Evolutionary conservation across 257 asterid species (phyloP).

Genomic region (Galeopsis tetrahit): DNA sequence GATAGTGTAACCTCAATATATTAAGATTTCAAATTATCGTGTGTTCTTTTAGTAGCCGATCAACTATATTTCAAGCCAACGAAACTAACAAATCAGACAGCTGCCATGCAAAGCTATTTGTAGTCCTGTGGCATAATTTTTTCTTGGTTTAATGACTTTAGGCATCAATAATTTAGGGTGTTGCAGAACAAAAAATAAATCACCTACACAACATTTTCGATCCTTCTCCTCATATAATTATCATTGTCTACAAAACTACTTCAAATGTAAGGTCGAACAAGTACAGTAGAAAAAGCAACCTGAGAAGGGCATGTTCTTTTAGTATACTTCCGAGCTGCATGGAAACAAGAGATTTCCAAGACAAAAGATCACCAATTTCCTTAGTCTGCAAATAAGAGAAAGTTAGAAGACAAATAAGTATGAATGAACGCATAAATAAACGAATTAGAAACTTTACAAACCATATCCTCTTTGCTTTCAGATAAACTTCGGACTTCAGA

Average conservation of each 20-base stretch:
- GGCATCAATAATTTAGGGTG: not conserved
- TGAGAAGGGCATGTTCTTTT: slow-evolving; percentile 69
- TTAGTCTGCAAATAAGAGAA: slow-evolving; percentile 53
- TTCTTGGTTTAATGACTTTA: not conserved
- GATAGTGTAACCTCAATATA: not conserved
- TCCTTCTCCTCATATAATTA: not conserved
- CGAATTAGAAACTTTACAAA: slow-evolving; percentile 37
- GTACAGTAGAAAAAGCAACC: slow-evolving; percentile 43
- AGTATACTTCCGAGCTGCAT: slow-evolving; percentile 62
- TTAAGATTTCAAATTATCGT: not conserved
- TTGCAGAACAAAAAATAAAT: not conserved
- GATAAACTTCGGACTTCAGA: slow-evolving; percentile 63
- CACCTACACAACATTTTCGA: not conserved
- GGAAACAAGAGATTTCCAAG: slow-evolving; percentile 86
- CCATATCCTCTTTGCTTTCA: slow-evolving; percentile 74
- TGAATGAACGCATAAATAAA: not conserved
- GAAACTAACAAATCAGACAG: not conserved
- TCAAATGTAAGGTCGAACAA: too few relatives aligned
- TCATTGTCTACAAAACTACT: not conserved
- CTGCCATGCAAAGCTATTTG: not conserved
- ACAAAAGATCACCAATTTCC: slow-evolving; percentile 65
- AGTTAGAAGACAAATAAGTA: slow-evolving; percentile 25
- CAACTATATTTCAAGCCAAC: slow-evolving; percentile 17
- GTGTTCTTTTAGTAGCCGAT: not conserved
- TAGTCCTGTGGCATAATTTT: not conserved